These are phyloP conservation scores for Acanthamoeba royreba DNA, from an alignment of 208 protist species.

Conservation along the genomic window DNA sequence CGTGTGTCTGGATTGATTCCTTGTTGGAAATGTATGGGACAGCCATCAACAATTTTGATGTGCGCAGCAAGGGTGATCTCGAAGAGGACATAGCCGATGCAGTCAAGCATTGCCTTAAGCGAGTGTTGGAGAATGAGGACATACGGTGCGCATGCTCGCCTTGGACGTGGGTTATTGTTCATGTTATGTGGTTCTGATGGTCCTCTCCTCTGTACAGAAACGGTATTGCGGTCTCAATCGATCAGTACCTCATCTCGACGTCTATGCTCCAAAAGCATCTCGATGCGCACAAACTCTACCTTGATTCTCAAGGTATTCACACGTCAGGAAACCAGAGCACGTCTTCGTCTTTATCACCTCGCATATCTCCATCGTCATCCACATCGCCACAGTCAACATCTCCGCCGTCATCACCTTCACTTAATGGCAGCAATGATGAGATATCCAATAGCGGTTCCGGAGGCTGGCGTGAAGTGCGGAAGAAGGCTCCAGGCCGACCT, in stretches of 20 bases:
- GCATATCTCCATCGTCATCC: background rate
- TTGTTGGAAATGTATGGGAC: too few relatives aligned
- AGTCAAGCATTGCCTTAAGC: background rate
- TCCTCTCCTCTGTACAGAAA: background rate
- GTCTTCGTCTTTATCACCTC: background rate
- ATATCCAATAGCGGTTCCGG: background rate
- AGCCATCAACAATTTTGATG: background rate
- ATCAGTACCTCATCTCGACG: slow-evolving; percentile 32
- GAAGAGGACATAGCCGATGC: background rate
- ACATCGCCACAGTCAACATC: background rate
- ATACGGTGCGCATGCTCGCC: background rate
- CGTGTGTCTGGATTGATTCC: too few relatives aligned
- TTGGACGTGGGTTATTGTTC: too few relatives aligned
- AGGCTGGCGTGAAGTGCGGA: background rate
- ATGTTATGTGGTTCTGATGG: too few relatives aligned
- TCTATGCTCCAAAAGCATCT: slow-evolving; percentile 18
- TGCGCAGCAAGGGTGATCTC: background rate
- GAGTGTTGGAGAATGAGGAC: background rate
- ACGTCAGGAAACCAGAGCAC: too few relatives aligned
- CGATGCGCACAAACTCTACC: background rate
- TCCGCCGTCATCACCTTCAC: background rate
- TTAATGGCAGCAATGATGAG: background rate
- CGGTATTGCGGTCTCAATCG: slow-evolving; percentile 27
- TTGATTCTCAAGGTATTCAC: background rate
- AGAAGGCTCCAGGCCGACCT: background rate